Conservation (phyloP, 2,329 filamentous ascomycete genomes). For the Chrysosporium keratinophilum region DNA sequence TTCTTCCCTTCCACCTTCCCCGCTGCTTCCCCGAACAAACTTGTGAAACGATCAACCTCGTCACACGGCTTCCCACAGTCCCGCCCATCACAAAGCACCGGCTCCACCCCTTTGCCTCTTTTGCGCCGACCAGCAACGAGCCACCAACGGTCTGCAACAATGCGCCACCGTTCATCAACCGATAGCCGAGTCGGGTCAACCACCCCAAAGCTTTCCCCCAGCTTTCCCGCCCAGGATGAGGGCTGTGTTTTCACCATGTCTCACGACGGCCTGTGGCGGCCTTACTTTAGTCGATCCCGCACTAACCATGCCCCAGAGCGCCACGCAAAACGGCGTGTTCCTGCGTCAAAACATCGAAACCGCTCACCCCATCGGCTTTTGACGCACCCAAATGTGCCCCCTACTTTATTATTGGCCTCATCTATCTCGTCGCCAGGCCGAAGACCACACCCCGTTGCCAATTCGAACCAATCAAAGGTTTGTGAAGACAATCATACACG, state of each 20-base stretch:
- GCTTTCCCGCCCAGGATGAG: slow-evolving; percentile 18
- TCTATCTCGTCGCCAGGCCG: slow-evolving; percentile 22
- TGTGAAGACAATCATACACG: neutral
- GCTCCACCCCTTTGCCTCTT: slow-evolving; percentile 36
- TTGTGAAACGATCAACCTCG: slow-evolving; percentile 52
- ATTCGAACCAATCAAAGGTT: neutral
- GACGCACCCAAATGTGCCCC: slow-evolving; percentile 35
- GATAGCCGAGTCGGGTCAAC: slow-evolving; percentile 13
- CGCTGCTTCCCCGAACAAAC: slow-evolving; percentile 45
- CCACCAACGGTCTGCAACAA: slow-evolving; percentile 49
- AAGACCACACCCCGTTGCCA: neutral
- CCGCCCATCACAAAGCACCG: slow-evolving; percentile 26
- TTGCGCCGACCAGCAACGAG: slow-evolving; percentile 53
- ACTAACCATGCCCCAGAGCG: neutral
- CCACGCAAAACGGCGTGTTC: slow-evolving; percentile 31
- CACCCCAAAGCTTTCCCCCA: neutral
- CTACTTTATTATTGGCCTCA: slow-evolving; percentile 41
- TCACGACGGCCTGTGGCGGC: slow-evolving; percentile 25
- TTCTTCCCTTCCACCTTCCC: slow-evolving; percentile 25
- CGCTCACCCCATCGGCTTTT: slow-evolving; percentile 36
- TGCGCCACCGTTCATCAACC: slow-evolving; percentile 37
- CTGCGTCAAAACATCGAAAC: slow-evolving; percentile 28
- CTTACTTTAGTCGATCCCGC: slow-evolving; percentile 33
- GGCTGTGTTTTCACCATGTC: slow-evolving; percentile 9
- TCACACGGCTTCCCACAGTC: slow-evolving; percentile 38